Base-by-base conservation (phyloP, 805 yeast species). In the Nematodospora valgi region DNA sequence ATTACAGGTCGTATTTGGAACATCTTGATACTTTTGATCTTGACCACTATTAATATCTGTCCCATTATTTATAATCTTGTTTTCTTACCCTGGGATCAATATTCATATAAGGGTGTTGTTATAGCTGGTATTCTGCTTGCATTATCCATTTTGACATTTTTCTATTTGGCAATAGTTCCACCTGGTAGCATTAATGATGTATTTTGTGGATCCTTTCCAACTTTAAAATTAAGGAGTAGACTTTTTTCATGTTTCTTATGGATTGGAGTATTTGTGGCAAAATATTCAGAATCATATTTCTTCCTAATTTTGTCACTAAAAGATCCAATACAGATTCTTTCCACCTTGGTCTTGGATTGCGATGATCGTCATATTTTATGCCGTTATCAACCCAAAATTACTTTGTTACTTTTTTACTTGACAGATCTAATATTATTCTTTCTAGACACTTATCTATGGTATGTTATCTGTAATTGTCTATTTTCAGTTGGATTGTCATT, bases 401-500 rank as follows among this genome's bases (percentile, higher is more conserved):
- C 55, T 2, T 41, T 62, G 31, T 41, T 41, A 1, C 34, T 63
- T 17, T 46, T 62, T 9, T 46, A 45, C 23, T 23, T 54, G 7
- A 49, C 62, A 0, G 54, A 61, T 38, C 45, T 63, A 35, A 49
- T 59, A 11, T 43, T 63, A n/a, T 63, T 62, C 38, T 60, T 63
- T 39, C 48, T 63, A 5, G 69, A 63, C 38, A 60, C 69, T 4
- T 63, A 63, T 30, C 49, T 62, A n/a, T 63, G 69, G 69, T 63
- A 63, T 44, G 51, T 62, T 22, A 54, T 63, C 24, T 51, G 61
- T 46, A 62, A 59, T 40, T 58, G 66, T 34, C 28, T 61, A 4
- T 58, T 63, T 39, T 59, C 67, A 5, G 52, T 59, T 4, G 49
- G 46, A 2, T 42, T 62, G 16, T 58, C 67, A 11, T 57, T 56